Percentiles rank a stretch among this genome's conserved stretches.
Conservation (phyloP, 2,329 filamentous ascomycete genomes). For the Colletotrichum shisoi region DNA sequence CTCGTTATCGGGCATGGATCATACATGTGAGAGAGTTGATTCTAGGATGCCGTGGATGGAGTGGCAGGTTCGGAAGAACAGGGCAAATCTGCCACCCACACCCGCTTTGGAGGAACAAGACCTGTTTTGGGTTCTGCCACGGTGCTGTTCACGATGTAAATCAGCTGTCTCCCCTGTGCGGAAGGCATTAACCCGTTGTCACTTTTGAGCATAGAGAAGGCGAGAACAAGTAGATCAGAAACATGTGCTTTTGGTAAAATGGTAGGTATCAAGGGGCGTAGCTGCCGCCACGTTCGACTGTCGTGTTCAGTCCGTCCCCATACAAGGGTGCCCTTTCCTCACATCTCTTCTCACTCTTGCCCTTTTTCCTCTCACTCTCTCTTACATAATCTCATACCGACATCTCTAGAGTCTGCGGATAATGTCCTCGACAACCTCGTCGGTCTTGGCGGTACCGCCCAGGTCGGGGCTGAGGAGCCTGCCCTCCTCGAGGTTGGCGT, state of each 20-base stretch:
- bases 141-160: not conserved
- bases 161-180: not conserved
- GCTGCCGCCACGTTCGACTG: constrained; percentile 23
- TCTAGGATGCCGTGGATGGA: not conserved
- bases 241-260: constrained; percentile 32
- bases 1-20: not conserved
- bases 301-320: constrained; percentile 32
- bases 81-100: not conserved
- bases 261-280: constrained; percentile 32
- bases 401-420: constrained; percentile 74
- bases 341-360: not conserved
- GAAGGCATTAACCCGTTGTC: not conserved
- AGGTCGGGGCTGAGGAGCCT: constrained; percentile 86
- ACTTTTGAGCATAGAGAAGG: not conserved
- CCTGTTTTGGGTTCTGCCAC: no score
- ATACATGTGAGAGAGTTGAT: not conserved
- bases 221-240: constrained; percentile 2
- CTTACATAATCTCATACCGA: not conserved
- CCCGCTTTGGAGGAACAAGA: no score
- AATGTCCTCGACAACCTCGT: constrained; percentile 87
- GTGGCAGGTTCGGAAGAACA: not conserved
- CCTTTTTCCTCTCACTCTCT: not conserved
- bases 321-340: constrained; percentile 1
- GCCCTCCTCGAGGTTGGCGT: constrained; percentile 86
- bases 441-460: constrained; percentile 84